These are phyloP conservation scores for Starmerella floricola DNA, from an alignment of 805 yeast genomes.

Conservation along the genomic window DNA sequence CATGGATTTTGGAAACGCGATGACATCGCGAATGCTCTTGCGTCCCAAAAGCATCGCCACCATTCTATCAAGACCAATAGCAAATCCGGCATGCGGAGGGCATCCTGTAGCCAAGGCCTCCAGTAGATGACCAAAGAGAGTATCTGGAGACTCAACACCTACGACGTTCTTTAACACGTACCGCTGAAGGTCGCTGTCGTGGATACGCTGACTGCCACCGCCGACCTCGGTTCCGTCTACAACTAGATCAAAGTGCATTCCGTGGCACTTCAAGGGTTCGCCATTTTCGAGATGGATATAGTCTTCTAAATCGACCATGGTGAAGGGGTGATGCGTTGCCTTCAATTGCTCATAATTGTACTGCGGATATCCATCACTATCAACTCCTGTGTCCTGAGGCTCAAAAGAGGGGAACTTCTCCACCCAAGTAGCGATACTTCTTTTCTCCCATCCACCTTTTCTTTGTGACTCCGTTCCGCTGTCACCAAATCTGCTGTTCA, in stretches of 20 bases:
- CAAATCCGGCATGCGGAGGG: slow-evolving; percentile 98
- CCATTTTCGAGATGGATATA: slow-evolving; percentile 38
- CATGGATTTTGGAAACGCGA: slow-evolving; percentile 90
- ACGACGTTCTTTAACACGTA: slow-evolving; percentile 58
- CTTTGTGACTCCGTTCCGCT: neutral
- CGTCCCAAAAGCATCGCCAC: slow-evolving; percentile 81
- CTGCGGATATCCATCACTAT: slow-evolving; percentile 40
- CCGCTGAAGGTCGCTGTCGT: slow-evolving; percentile 67
- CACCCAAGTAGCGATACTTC: slow-evolving; percentile 49
- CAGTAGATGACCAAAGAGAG: slow-evolving; percentile 73
- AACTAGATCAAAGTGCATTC: slow-evolving; percentile 90
- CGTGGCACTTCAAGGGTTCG: slow-evolving; percentile 55
- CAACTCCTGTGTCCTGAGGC: slow-evolving; percentile 35
- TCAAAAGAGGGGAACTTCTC: slow-evolving; percentile 86
- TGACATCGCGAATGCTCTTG: slow-evolving; percentile 74
- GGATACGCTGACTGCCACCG: slow-evolving; percentile 94
- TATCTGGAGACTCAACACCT: slow-evolving; percentile 43
- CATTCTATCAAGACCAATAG: slow-evolving; percentile 86
- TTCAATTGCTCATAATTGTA: slow-evolving; percentile 41
- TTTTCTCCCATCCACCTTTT: neutral
- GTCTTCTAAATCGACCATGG: slow-evolving; percentile 73
- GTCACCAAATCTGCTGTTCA: slow-evolving; percentile 36
- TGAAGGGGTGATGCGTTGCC: slow-evolving; percentile 95
- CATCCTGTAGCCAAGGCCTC: slow-evolving; percentile 78
- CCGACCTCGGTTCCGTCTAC: slow-evolving; percentile 92